Percentiles rank a stretch among this genome's conserved stretches.
Conservation (phyloP, 441 rosid species). For the Adansonia gregorii region DNA sequence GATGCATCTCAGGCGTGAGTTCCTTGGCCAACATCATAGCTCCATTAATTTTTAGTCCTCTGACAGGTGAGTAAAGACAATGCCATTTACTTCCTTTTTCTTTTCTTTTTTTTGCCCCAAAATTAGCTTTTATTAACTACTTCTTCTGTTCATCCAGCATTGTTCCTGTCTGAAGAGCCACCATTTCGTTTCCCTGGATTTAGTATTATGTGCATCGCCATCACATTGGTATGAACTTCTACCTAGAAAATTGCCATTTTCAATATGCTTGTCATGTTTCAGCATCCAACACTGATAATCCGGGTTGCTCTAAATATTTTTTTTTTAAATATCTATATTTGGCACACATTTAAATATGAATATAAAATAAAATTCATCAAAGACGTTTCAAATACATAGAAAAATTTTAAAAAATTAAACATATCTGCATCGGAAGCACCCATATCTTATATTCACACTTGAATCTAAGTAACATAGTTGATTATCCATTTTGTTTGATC, state of each 20-base stretch:
- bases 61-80: constrained; percentile 56
- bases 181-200: constrained; percentile 89
- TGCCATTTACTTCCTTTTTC: background rate
- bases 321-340: too few species aligned
- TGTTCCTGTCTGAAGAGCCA: constrained; percentile 75
- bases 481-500: too few species aligned
- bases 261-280: background rate
- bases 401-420: too few species aligned
- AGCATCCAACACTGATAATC: background rate
- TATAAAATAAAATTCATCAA: too few species aligned
- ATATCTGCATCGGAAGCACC: too few species aligned
- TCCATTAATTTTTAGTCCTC: constrained; percentile 80
- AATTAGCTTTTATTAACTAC: background rate
- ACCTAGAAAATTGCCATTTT: background rate
- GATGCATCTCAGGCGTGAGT: constrained; percentile 77
- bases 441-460: too few species aligned
- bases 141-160: constrained; percentile 46
- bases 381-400: too few species aligned
- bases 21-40: constrained; percentile 76
- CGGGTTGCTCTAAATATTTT: too few species aligned
- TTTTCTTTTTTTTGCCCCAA: background rate
- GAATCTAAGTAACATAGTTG: too few species aligned
- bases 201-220: constrained; percentile 66
- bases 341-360: too few species aligned
- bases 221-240: constrained; percentile 50